Evolutionary conservation across 805 yeast species (phyloP), one percentile per base, ranked within the genome.

Genomic region (Cyberlindnera japonica): DNA sequence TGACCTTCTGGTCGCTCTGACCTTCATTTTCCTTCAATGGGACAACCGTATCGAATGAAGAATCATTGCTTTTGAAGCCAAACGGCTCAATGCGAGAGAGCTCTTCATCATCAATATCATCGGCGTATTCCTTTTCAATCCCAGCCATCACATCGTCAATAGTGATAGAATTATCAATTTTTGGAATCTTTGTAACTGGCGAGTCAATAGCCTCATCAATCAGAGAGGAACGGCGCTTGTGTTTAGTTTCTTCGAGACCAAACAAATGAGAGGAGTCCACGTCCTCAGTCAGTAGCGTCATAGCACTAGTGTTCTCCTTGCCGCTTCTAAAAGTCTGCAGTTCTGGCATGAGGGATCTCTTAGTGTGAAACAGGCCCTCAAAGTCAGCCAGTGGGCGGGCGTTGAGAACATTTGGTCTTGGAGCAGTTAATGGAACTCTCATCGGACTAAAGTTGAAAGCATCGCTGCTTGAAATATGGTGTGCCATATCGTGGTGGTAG

Each of bases 371-470:
- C 13, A 41, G 26, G 20, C 28, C 30, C 14, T 14, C n/a, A 6
- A 33, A 30, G 3, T 30, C 31, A 11, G 34, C 31, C 21, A 51
- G 40, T 7, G 60, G 56, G 13, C 47, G 48, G 10, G 57, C 35
- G 44, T 56, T 57, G 26, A 55, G 36, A n/a, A 48, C 41, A 21
- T 54, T 57, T 3, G 55, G 41, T 37, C 65, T 54, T 23, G 67
- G 65, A 15, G 58, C 59, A 11, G 65, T 61, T 37, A 58, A 43
- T 3, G 66, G 63, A 10, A 38, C 46, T 32, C 63, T 49, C 30
- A 46, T 28, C 4, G 61, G 57, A 16, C 49, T 48, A 9, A 45
- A 10, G n/a, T 41, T 35, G 22, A 49, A 47, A 6, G 21, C 21
- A 4, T 14, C 18, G 6, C 22, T 16, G 22, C 17, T 6, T 3